phyloP scores from a whole-genome alignment of 257 asterid genomes.

The Misopates orontium region DNA sequence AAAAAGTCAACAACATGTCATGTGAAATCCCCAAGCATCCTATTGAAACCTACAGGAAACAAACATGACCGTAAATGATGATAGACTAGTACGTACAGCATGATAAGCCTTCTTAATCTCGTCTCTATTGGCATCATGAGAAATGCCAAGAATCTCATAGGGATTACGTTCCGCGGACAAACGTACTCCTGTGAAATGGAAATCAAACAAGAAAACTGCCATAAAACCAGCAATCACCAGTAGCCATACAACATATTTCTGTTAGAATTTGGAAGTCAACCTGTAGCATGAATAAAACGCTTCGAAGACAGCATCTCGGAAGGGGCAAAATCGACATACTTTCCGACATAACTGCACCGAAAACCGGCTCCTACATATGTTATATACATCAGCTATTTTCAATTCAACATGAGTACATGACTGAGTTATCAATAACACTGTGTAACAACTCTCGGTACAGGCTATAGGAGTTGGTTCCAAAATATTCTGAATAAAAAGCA shows the following conservation, averaged over 20 bases:
- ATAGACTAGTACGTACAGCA: constrained; percentile 51
- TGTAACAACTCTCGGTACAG: neutral
- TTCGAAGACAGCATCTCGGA: constrained; percentile 34
- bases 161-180: constrained; percentile 50
- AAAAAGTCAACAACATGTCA: constrained; percentile 16
- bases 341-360: constrained; percentile 33
- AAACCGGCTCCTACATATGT: constrained; percentile 37
- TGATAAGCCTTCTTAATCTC: constrained; percentile 93
- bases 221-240: constrained; percentile 8
- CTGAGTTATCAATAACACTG: neutral
- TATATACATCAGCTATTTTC: constrained; percentile 25
- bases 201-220: constrained; percentile 20
- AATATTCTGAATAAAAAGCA: neutral
- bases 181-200: constrained; percentile 45
- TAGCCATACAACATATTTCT: neutral
- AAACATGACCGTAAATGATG: constrained; percentile 9
- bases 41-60: constrained; percentile 1
- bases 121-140: constrained; percentile 60
- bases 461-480: neutral
- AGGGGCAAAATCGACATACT: constrained; percentile 36
- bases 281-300: constrained; percentile 78
- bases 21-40: constrained; percentile 7
- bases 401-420: neutral
- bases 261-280: constrained; percentile 36
- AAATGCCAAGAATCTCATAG: constrained; percentile 78